These are phyloP conservation scores for Endoconidiophora laricicola DNA, from an alignment of 2,329 filamentous ascomycete species.

Conservation along the genomic window DNA sequence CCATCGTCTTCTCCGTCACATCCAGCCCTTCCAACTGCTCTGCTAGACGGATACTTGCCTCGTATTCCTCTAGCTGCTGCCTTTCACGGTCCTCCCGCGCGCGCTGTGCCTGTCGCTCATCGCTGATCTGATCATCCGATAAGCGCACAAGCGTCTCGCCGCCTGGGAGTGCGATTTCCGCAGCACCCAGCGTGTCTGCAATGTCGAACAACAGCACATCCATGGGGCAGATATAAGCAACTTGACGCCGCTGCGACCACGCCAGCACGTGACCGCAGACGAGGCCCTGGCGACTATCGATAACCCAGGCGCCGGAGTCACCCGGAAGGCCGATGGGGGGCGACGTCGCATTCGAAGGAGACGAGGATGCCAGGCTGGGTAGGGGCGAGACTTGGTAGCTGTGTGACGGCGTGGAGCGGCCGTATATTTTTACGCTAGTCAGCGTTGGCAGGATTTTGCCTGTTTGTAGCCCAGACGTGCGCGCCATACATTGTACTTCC, in stretches of 20 bases:
- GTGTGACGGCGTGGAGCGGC: slow-evolving; percentile 63
- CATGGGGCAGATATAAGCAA: slow-evolving; percentile 92
- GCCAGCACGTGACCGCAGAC: slow-evolving; percentile 84
- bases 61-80: neutral
- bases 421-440: slow-evolving; percentile 74
- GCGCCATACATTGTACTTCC: slow-evolving; percentile 72
- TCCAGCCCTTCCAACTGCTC: slow-evolving; percentile 2
- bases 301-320: slow-evolving; percentile 85
- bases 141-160: slow-evolving; percentile 27
- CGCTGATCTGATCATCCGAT: slow-evolving; percentile 11
- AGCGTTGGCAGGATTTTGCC: slow-evolving; percentile 65
- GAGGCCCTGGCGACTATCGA: slow-evolving; percentile 60
- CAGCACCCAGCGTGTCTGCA: slow-evolving; percentile 55
- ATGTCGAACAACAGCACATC: slow-evolving; percentile 78
- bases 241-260: slow-evolving; percentile 62
- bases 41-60: slow-evolving; percentile 1
- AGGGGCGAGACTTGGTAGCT: slow-evolving; percentile 37
- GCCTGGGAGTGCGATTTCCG: slow-evolving; percentile 53
- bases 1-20: slow-evolving; percentile 1
- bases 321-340: slow-evolving; percentile 54
- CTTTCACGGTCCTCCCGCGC: slow-evolving; percentile 5
- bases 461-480: slow-evolving; percentile 67
- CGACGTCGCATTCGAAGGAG: neutral
- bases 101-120: neutral
- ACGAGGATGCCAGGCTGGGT: slow-evolving; percentile 10